Evolutionary conservation across 2,329 filamentous ascomycete genomes (phyloP).

Genomic region (Aschersonia sp.): DNA sequence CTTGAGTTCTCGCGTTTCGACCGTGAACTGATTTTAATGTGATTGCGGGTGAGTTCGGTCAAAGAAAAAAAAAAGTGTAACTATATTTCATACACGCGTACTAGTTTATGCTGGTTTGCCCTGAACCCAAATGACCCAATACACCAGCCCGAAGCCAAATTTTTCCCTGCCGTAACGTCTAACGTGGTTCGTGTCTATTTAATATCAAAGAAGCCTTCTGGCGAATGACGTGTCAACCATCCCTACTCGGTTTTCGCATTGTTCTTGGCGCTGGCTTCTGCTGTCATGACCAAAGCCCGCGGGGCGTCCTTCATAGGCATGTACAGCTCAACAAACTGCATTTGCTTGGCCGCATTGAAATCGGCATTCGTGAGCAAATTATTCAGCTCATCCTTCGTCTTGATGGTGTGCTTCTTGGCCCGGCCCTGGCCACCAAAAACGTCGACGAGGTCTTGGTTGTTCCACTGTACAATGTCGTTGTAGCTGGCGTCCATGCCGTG

Average conservation of each 20-base stretch:
- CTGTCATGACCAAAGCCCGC: constrained; percentile 51
- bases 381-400: constrained; percentile 55
- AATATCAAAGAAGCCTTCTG: no score
- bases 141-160: no score
- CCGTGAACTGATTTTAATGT: no score
- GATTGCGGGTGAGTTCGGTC: no score
- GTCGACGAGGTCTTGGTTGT: constrained; percentile 51
- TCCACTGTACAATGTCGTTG: constrained; percentile 70
- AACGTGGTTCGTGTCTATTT: no score
- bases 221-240: no score
- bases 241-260: constrained; percentile 30
- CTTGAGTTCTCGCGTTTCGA: no score
- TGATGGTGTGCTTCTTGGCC: constrained; percentile 50
- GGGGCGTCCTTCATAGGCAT: constrained; percentile 73
- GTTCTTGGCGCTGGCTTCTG: constrained; percentile 52
- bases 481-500: constrained; percentile 69
- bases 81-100: no score
- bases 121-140: no score
- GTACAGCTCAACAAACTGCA: constrained; percentile 68
- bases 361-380: constrained; percentile 46
- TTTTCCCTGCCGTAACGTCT: no score
- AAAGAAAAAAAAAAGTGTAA: no score
- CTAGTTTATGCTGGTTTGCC: no score
- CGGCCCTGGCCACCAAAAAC: constrained; percentile 52
- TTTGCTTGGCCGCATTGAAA: constrained; percentile 40